Evolutionary conservation across 169 alveolate species (phyloP).

Genomic region (Cryptosporidium xiaoi): DNA sequence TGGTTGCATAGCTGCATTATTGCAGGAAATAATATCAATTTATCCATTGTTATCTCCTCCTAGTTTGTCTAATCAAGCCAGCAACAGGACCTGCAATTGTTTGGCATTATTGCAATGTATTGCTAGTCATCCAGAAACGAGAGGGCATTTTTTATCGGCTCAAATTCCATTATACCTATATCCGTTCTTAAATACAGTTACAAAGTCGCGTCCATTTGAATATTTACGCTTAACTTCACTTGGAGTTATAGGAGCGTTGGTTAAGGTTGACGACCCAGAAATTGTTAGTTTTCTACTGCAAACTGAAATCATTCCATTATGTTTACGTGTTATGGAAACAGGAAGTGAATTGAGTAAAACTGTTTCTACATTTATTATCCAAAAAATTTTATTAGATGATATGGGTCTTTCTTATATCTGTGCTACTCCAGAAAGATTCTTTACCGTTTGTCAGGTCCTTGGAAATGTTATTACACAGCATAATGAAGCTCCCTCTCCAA

Average conservation of each 20-base stretch:
- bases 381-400: conserved; percentile 96
- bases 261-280: conserved; percentile 97
- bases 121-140: conserved; percentile 98
- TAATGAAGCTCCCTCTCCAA: conserved; percentile 90
- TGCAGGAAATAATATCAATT: conserved; percentile 92
- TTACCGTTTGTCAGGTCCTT: conserved; percentile 95
- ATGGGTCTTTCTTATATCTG: conserved; percentile 95
- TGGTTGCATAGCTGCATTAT: conserved; percentile 96
- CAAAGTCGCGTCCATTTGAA: conserved; percentile 96
- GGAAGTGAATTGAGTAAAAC: conserved; percentile 97
- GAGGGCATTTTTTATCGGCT: conserved; percentile 94
- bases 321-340: conserved; percentile 98
- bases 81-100: conserved; percentile 97
- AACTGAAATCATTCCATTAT: conserved; percentile 97
- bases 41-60: conserved; percentile 93
- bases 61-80: conserved; percentile 89
- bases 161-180: conserved; percentile 97
- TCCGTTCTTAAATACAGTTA: conserved; percentile 97
- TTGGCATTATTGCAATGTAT: conserved; percentile 98
- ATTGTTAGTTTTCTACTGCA: conserved; percentile 95
- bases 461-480: conserved; percentile 91
- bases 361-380: conserved; percentile 98
- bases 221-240: conserved; percentile 96
- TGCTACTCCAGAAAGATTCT: conserved; percentile 97
- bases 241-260: conserved; percentile 99